Evolutionary conservation across 768 basidiomycete species (phyloP), one percentile per base, ranked within the genome.

Genomic region (Thelephora ganbajun): DNA sequence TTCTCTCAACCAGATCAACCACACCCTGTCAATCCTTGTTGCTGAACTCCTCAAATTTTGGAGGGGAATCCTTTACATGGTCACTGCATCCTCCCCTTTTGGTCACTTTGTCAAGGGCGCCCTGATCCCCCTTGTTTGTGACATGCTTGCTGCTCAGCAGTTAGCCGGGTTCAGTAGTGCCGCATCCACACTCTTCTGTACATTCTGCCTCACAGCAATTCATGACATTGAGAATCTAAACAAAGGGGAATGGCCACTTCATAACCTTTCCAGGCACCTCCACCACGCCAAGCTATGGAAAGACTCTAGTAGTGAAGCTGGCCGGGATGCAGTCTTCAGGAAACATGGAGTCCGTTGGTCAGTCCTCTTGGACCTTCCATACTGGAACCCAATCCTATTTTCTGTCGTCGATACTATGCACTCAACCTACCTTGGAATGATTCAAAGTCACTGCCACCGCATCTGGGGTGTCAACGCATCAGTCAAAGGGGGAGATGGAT

Each of bases 191-290:
- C 47, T 51, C 19, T 60, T 63, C 49, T 68, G 66, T 45, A 55
- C 60, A 2, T 48, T 57, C 14, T 67, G 66, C 33, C 33, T 47
- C 18, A 39, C 59, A 11, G 43, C 46, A 13, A 49, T 45, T n/a
- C 30, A 54, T 13, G 48, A 66, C 18, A 61, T 65, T 13, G 48
- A 58, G 20, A 51, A 63, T 20, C 44, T 66, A 2, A 59, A 64
- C 44, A 43, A 36, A 23, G 5, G 18, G 14, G 48, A 50, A 14
- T 68, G 66, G 66, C 11, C 11, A 36, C 35, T 11, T 11, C 11
- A 16, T 11, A 36, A 11, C 11, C 16, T 11, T 36, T 16, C 12
- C 6, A 53, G 51, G 19, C 49, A 57, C 33, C 3, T 35, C 11
- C 13, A 5, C 12, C 20, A 30, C 4, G 52, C 45, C 1, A 26